Evolutionary conservation across 1,284 basidiomycete genomes (phyloP).

Genomic region (Sparassis latifolia): DNA sequence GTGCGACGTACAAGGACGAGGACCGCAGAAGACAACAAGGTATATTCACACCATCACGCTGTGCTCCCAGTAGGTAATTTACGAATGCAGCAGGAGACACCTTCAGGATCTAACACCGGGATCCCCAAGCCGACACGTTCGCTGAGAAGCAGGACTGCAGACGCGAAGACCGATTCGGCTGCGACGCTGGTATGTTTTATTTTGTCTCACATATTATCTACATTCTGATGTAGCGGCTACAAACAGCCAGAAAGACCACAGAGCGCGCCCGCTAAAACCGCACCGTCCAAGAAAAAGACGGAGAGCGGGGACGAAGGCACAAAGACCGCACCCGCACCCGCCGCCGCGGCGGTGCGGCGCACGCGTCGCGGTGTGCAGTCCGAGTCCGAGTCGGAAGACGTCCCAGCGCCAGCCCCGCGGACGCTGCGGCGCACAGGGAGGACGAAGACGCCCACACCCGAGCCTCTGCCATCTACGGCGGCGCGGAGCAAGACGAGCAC

Average conservation of each 20-base stretch:
- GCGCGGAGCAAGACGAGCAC: constrained; percentile 8
- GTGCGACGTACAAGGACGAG: constrained; percentile 5
- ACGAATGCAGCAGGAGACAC: neutral
- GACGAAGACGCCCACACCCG: constrained; percentile 15
- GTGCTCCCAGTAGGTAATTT: neutral
- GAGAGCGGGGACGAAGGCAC: constrained; percentile 3
- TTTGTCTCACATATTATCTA: neutral
- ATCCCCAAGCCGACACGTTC: neutral
- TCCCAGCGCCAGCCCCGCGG: constrained; percentile 6
- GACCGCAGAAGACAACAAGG: constrained; percentile 7
- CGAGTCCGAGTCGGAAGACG: constrained; percentile 3
- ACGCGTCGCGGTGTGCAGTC: constrained; percentile 2
- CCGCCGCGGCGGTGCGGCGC: constrained; percentile 4
- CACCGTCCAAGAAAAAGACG: constrained; percentile 1
- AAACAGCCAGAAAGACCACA: neutral
- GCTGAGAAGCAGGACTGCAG: neutral
- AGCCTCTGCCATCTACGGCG: constrained; percentile 8
- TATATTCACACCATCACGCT: neutral
- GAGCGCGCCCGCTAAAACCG: neutral
- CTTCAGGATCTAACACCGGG: neutral
- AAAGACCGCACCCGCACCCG: neutral
- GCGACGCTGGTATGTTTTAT: neutral
- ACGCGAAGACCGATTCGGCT: neutral
- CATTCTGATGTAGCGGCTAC: neutral
- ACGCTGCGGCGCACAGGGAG: constrained; percentile 12